A percentile compares a stretch with the other conserved stretches of the same genome.
phyloP scores from a whole-genome alignment of 106 monocot species.

The Dendrobium chrysotoxum region DNA sequence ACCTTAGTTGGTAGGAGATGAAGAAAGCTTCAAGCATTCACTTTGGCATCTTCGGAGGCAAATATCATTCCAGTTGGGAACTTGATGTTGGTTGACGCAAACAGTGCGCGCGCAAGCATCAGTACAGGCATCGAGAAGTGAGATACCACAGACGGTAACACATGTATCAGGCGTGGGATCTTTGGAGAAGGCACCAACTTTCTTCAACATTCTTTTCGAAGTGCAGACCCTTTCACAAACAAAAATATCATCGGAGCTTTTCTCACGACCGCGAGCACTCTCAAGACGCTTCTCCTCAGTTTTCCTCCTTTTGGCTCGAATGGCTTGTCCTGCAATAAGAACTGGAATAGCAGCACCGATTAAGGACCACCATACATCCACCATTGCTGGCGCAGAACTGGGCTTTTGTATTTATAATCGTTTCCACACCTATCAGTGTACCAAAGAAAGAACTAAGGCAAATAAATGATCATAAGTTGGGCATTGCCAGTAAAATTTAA shows the following conservation, averaged over 20 bases:
- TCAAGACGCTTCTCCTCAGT: constrained; percentile 72
- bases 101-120: constrained; percentile 91
- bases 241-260: constrained; percentile 84
- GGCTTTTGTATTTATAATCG: background rate
- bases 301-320: constrained; percentile 50
- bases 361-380: constrained; percentile 85
- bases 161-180: constrained; percentile 90
- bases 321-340: constrained; percentile 59
- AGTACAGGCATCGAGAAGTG: constrained; percentile 84
- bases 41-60: constrained; percentile 89
- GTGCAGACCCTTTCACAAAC: constrained; percentile 97
- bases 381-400: constrained; percentile 16
- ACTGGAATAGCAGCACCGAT: constrained; percentile 83
- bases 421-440: no score
- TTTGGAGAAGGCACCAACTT: constrained; percentile 92
- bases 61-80: constrained; percentile 97
- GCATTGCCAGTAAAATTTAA: no score
- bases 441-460: no score
- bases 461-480: no score
- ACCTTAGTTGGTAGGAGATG: constrained; percentile 17
- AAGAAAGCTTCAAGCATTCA: constrained; percentile 84
- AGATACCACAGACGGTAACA: constrained; percentile 90
- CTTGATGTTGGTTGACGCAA: constrained; percentile 95
- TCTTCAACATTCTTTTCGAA: constrained; percentile 93
- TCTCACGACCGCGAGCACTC: constrained; percentile 70